Conservation (phyloP, 1,284 basidiomycete species). For the Tausonia pullulans region DNA sequence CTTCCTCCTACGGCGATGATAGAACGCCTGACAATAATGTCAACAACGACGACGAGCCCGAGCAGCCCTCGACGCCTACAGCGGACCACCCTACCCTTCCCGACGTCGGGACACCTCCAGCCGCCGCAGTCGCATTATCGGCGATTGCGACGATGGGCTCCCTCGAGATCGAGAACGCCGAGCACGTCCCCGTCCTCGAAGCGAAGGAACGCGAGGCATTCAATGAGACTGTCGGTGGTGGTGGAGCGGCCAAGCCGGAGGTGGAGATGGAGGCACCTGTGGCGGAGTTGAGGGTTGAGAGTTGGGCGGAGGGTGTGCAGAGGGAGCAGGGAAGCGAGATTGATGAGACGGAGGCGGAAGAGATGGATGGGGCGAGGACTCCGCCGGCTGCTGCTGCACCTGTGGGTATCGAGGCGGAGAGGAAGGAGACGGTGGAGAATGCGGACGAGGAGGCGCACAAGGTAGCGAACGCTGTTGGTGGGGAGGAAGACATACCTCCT, state of each 20-base stretch:
- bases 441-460: not conserved
- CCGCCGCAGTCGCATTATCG: no score
- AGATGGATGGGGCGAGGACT: not conserved
- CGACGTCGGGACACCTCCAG: no score
- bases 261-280: not conserved
- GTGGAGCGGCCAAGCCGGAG: not conserved
- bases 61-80: no score
- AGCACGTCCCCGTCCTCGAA: not conserved
- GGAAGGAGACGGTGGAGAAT: not conserved
- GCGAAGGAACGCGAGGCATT: not conserved
- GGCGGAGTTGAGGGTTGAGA: constrained; percentile 4
- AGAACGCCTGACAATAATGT: no score
- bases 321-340: no score
- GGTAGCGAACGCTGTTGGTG: no score
- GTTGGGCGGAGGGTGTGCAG: constrained; percentile 2
- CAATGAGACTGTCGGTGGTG: not conserved
- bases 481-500: no score
- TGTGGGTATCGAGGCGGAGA: not conserved
- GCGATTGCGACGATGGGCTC: no score
- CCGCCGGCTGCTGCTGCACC: not conserved
- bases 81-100: no score
- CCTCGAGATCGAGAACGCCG: constrained; percentile 3
- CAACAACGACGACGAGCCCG: no score
- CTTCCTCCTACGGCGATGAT: no score
- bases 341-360: not conserved